Evolutionary conservation across 2,329 filamentous ascomycete species (phyloP).

Genomic region (Exserohilum turcica): DNA sequence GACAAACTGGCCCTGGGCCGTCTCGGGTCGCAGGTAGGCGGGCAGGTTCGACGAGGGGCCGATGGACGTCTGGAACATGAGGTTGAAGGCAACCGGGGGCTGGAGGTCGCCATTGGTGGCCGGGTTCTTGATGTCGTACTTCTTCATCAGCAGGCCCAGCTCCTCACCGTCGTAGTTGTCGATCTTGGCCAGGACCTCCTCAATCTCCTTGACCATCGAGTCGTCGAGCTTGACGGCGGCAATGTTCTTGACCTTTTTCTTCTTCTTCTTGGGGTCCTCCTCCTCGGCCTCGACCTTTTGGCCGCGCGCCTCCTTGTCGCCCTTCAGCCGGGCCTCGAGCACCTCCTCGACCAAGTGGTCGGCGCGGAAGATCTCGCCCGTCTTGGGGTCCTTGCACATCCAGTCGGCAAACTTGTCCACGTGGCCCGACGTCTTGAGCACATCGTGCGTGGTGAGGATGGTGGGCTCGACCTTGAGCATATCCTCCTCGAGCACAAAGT

Average conservation of each 20-base stretch:
- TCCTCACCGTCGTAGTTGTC: constrained; percentile 92
- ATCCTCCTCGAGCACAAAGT: constrained; percentile 90
- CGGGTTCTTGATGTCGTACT: constrained; percentile 90
- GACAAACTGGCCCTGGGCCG: constrained; percentile 96
- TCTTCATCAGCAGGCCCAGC: constrained; percentile 82
- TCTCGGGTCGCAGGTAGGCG: constrained; percentile 73
- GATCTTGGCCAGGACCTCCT: constrained; percentile 87
- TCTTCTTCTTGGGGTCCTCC: constrained; percentile 85
- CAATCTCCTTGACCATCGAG: constrained; percentile 83
- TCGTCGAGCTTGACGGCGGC: constrained; percentile 82
- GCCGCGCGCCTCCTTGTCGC: constrained; percentile 90
- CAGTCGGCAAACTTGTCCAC: constrained; percentile 98
- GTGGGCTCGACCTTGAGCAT: constrained; percentile 96
- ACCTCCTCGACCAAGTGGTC: constrained; percentile 97
- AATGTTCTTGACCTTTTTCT: constrained; percentile 71
- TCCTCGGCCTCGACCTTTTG: constrained; percentile 75
- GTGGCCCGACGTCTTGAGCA: constrained; percentile 91
- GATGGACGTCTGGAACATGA: constrained; percentile 98
- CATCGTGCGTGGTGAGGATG: constrained; percentile 88
- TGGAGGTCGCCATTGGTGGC: constrained; percentile 75
- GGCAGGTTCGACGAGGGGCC: constrained; percentile 85
- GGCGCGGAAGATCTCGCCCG: constrained; percentile 92
- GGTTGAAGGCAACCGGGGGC: constrained; percentile 89
- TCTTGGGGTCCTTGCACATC: constrained; percentile 99
- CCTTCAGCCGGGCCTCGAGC: constrained; percentile 83